Base-by-base conservation (phyloP, 345 rosid genomes). In the Salix brachista region DNA sequence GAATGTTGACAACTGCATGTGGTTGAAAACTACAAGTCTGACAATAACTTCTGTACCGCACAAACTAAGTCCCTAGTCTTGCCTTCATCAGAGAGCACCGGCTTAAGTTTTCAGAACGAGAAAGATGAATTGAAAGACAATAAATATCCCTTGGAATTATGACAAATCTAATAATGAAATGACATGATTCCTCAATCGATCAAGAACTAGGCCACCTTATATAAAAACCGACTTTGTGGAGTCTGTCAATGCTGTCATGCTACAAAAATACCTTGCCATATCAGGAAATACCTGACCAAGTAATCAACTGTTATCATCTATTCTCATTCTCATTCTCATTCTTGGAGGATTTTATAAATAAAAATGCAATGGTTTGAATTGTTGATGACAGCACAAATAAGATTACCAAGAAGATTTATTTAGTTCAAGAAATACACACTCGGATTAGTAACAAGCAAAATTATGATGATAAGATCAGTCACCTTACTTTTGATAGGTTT, bases 401-500 rank as follows among this genome's bases (percentile, higher is more conserved):
- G 25, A 7, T 60, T 60, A 23, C 12, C 28, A 60, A 23, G 4
- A 21, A 12, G 65, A 60, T 60, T n/a, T 41, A 41, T 41, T 41
- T 8, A 60, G 19, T 48, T 0, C 65, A 60, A n/a, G 8, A n/a
- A 23, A n/a, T 36, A 36, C 65, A 60, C 65, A n/a, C 30, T 21
- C 5, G 4, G 25, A 2, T 12, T 23, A 21, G 4, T 60, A 60
- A 23, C n/a, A 9, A 62, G 44, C 13, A 72, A 42, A 74, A 42
- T 36, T 32, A 70, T 37, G 61, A 73, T 50, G 75, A 73, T 77
- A 76, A 70, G 83, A 80, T 80, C 61, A 71, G 75, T 87, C 91
- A 94, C 97, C 97, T 92, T 88, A 92, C 97, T 92, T 88, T 92
- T 75, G 94, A 90, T 81, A 94, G 82, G 89, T 94, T 85, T 86